phyloP scores from a whole-genome alignment of 495 filamentous ascomycete species.

The Aspergillus taichungensis region DNA sequence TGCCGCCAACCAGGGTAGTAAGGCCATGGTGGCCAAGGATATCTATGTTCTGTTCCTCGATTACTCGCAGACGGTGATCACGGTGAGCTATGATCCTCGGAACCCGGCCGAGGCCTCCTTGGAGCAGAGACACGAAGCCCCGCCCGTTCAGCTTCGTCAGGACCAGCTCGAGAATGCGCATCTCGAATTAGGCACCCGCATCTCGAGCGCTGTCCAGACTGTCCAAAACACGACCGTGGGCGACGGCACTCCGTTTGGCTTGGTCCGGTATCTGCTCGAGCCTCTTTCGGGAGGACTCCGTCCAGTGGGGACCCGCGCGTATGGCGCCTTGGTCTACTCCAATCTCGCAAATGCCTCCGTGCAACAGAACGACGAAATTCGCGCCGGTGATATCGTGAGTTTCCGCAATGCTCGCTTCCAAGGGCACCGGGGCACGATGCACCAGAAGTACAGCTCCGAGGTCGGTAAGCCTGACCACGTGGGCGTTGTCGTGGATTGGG shows the following conservation, averaged over 20 bases:
- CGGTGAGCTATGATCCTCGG: slow-evolving; percentile 66
- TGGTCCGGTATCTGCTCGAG: slow-evolving; percentile 70
- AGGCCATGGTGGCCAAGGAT: slow-evolving; percentile 62
- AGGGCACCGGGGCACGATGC: slow-evolving; percentile 90
- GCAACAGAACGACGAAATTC: slow-evolving; percentile 86
- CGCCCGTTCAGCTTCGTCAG: slow-evolving; percentile 77
- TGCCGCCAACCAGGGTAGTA: slow-evolving; percentile 57
- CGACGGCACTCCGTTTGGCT: slow-evolving; percentile 67
- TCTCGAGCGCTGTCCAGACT: slow-evolving; percentile 55
- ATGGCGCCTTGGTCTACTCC: slow-evolving; percentile 84
- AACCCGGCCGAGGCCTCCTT: slow-evolving; percentile 62
- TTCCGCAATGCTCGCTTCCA: slow-evolving; percentile 94
- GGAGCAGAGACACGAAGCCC: slow-evolving; percentile 81
- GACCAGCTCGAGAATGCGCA: slow-evolving; percentile 87
- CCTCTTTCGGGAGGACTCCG: slow-evolving; percentile 64
- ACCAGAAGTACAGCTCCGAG: slow-evolving; percentile 83
- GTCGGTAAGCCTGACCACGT: slow-evolving; percentile 93
- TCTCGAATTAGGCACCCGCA: slow-evolving; percentile 62
- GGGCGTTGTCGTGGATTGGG: slow-evolving; percentile 95
- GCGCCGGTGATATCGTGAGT: slow-evolving; percentile 85
- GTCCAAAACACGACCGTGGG: slow-evolving; percentile 74
- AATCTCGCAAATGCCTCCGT: slow-evolving; percentile 91
- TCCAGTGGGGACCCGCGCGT: slow-evolving; percentile 78
- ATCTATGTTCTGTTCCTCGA: slow-evolving; percentile 85
- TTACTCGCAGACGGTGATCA: slow-evolving; percentile 90